Evolutionary conservation across 352 stramenopile species (phyloP).

Genomic region (Pythium guiyangense): DNA sequence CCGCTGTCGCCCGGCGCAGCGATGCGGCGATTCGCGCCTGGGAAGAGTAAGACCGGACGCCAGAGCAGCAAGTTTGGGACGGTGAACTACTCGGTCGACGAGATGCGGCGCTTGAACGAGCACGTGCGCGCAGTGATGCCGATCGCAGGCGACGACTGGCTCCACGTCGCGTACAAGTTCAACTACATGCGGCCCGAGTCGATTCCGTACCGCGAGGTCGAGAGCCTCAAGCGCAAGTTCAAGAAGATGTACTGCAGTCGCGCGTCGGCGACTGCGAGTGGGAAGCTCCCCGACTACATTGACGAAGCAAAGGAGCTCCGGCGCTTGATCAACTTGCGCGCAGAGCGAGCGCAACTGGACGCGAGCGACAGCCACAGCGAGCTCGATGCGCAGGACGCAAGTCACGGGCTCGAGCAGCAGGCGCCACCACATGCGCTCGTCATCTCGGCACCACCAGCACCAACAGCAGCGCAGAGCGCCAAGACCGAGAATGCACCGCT

Average conservation of each 20-base stretch:
- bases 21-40: conserved; percentile 4
- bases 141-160: conserved; percentile 43
- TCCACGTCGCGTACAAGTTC: conserved; percentile 62
- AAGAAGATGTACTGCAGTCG: conserved; percentile 67
- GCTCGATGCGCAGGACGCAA: conserved; percentile 12
- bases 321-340: conserved; percentile 37
- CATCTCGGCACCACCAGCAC: background rate
- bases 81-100: conserved; percentile 63
- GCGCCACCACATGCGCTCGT: too few species aligned
- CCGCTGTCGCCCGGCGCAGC: background rate
- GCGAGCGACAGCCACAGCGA: conserved; percentile 33
- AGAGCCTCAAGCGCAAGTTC: conserved; percentile 67
- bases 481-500: too few species aligned
- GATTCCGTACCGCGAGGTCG: conserved; percentile 56
- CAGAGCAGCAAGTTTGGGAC: conserved; percentile 60
- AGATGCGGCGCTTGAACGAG: conserved; percentile 61
- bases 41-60: conserved; percentile 15
- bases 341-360: conserved; percentile 29
- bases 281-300: conserved; percentile 37
- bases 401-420: too few species aligned
- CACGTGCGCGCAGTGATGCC: conserved; percentile 56
- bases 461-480: too few species aligned
- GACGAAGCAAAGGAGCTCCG: conserved; percentile 50
- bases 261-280: conserved; percentile 8
- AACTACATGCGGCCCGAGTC: conserved; percentile 59